These are phyloP conservation scores for Pythium rhizo-oryzae DNA, from an alignment of 352 stramenopile genomes.

Conservation along the genomic window DNA sequence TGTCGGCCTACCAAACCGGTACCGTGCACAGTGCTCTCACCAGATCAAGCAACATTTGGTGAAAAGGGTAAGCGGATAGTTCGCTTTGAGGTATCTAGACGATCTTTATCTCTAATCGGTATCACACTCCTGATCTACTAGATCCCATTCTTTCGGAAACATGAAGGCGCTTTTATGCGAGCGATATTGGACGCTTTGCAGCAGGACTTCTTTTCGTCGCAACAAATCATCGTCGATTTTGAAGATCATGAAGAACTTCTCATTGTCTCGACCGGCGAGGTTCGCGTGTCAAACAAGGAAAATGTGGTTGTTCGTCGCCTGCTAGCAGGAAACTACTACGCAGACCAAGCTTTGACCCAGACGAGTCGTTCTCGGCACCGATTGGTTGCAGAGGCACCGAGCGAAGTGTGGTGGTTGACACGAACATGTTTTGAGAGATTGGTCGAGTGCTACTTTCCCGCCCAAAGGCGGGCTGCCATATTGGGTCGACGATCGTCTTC, in stretches of 20 bases:
- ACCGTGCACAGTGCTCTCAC: constrained; percentile 24
- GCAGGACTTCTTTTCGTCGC: constrained; percentile 26
- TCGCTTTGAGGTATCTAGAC: too few species aligned
- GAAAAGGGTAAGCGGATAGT: constrained; percentile 25
- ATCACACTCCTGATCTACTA: too few species aligned
- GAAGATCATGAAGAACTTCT: constrained; percentile 20
- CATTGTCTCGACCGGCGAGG: constrained; percentile 24
- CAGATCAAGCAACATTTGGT: constrained; percentile 27
- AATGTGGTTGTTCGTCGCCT: constrained; percentile 16
- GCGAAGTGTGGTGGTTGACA: constrained; percentile 33
- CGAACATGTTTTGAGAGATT: constrained; percentile 20
- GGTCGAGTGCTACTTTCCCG: constrained; percentile 22
- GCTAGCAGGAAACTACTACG: constrained; percentile 18
- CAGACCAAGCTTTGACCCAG: constrained; percentile 13
- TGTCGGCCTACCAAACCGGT: constrained; percentile 14
- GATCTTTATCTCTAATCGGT: too few species aligned
- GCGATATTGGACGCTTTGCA: constrained; percentile 19
- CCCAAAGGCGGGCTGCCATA: not conserved
- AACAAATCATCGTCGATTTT: constrained; percentile 23
- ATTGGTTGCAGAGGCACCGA: constrained; percentile 31
- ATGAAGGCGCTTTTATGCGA: constrained; percentile 26
- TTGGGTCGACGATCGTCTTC: not conserved
- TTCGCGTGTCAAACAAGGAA: constrained; percentile 13
- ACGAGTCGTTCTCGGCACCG: constrained; percentile 6
- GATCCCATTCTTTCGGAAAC: constrained; percentile 26